Conservation (phyloP, 169 alveolate species). For the Cryptosporidium xiaoi region DNA sequence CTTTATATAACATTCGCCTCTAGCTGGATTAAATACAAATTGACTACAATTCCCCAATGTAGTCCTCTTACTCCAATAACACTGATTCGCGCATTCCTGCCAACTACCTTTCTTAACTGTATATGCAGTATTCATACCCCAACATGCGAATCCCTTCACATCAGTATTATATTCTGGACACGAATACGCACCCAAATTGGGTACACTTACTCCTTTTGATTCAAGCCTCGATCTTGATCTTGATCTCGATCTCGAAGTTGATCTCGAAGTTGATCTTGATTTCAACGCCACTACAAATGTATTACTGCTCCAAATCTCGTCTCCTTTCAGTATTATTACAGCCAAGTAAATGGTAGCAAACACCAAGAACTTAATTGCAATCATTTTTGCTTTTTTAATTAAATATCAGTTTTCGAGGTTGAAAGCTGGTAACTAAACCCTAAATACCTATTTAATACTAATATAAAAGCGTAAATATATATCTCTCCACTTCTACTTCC, state of each 20-base stretch:
- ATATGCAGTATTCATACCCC: constrained; percentile 63
- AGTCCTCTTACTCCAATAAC: constrained; percentile 43
- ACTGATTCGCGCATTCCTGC: constrained; percentile 70
- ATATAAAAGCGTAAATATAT: not conserved
- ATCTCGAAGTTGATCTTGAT: not conserved
- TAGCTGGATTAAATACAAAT: constrained; percentile 22
- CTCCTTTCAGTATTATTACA: too few relatives aligned
- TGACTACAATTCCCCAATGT: constrained; percentile 21
- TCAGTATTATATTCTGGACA: constrained; percentile 44
- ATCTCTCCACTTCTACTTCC: not conserved
- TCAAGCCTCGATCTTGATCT: not conserved
- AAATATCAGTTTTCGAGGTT: too few relatives aligned
- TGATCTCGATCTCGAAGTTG: not conserved
- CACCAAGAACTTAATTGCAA: too few relatives aligned
- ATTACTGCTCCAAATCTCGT: too few relatives aligned
- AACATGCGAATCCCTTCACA: constrained; percentile 27
- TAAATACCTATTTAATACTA: too few relatives aligned
- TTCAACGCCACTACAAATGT: too few relatives aligned
- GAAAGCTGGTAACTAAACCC: too few relatives aligned
- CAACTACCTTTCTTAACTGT: constrained; percentile 62
- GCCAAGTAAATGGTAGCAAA: too few relatives aligned
- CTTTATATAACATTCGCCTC: constrained; percentile 31
- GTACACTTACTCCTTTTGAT: not conserved
- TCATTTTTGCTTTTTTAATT: too few relatives aligned
- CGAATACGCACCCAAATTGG: constrained; percentile 25